Base-by-base conservation (phyloP, 2,329 filamentous ascomycete genomes). In the Colletotrichum graminicola region DNA sequence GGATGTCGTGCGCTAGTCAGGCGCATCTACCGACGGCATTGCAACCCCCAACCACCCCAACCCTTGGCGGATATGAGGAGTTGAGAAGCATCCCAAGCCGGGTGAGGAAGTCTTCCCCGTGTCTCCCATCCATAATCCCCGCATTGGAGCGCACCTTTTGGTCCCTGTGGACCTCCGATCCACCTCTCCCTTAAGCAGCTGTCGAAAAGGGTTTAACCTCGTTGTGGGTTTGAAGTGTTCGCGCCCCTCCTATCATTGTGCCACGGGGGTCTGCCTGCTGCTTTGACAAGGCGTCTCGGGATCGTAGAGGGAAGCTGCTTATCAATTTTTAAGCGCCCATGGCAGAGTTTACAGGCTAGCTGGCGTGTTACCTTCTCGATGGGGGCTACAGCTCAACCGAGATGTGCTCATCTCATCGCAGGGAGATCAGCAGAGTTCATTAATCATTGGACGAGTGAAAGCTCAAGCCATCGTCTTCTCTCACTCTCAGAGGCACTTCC, bases 1-100 rank as follows among this genome's bases (percentile, higher is more conserved):
- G 63, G 56, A 62, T 71, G 67, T 52, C 57, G 56, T 57, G 63
- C 56, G 67, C 63, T 71, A 71, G 62, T 70, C 63, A 62, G 41
- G 62, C 67, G 67, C 63, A 71, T 67, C 67, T 71, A 67, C 67
- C 63, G 63, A 57, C 67, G 51, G 56, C 67, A 67, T 57, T 71
- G 34, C 56, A 56, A 56, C 49, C 45, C 45, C 63, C n/a, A 26
- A 49, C 21, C 52, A 49, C 21, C 52, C 66, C 23, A 41, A 10
- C 10, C 34, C 10, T 2, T 7, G 11, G 34, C 52, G 18, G 21
- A 34, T 34, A 36, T 10, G 49, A 5, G 39, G 11, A 43, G 21
- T 26, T 56, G 32, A 26, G 49, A 12, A 32, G 52, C 43, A 11
- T 55, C n/a, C 41, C 36, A 61, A 51, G 47, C 67, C 63, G 39